These are phyloP conservation scores for Hypericum androsaemum DNA, from an alignment of 345 rosid species.

Conservation along the genomic window DNA sequence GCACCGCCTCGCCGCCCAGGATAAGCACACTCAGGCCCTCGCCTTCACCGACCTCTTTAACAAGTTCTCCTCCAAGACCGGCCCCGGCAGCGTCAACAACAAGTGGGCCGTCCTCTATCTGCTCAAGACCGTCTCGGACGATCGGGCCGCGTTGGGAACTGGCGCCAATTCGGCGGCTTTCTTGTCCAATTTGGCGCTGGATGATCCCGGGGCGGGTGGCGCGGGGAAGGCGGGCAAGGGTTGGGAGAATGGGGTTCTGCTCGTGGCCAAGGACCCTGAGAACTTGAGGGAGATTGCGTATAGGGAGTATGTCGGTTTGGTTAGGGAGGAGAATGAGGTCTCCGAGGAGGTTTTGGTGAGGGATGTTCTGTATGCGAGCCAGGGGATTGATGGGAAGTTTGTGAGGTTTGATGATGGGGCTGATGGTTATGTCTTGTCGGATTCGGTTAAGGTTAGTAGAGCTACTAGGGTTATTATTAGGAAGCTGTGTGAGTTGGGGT, in stretches of 20 bases:
- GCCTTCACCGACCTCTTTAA: conserved; percentile 70
- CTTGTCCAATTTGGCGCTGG: conserved; percentile 49
- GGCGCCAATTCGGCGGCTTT: conserved; percentile 34
- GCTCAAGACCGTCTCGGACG: conserved; percentile 75
- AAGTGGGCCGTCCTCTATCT: conserved; percentile 87
- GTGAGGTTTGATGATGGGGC: conserved; percentile 50
- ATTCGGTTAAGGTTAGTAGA: conserved; percentile 53
- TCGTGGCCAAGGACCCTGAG: conserved; percentile 65
- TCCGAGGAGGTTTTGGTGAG: conserved; percentile 78
- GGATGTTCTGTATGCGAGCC: conserved; percentile 86
- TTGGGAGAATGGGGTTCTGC: conserved; percentile 63
- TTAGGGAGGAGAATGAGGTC: conserved; percentile 82
- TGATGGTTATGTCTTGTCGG: conserved; percentile 64
- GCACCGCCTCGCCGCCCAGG: conserved; percentile 82
- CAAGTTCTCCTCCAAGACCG: conserved; percentile 72
- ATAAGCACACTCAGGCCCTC: conserved; percentile 85
- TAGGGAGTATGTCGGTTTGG: conserved; percentile 57
- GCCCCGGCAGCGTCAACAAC: conserved; percentile 77
- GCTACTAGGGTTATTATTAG: conserved; percentile 61
- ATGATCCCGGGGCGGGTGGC: conserved; percentile 21
- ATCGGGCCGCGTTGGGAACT: conserved; percentile 28
- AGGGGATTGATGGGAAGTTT: conserved; percentile 88
- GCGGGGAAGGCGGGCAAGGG: conserved; percentile 30
- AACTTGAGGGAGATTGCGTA: conserved; percentile 71
- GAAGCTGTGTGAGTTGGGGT: conserved; percentile 88